Evolutionary conservation across 495 filamentous ascomycete genomes (phyloP).

Genomic region (Neurospora africana): DNA sequence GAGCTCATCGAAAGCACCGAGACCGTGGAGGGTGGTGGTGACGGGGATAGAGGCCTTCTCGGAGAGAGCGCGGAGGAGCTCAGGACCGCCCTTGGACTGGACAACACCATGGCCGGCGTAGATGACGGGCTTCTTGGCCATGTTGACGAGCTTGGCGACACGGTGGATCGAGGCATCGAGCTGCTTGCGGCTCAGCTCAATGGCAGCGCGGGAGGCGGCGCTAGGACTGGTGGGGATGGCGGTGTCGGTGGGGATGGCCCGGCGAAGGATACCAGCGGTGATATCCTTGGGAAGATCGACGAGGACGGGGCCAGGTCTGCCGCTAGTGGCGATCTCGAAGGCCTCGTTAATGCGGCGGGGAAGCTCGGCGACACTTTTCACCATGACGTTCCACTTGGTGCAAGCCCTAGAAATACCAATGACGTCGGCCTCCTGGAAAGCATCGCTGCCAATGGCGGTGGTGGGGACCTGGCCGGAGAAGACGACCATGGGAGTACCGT

Average conservation of each 20-base stretch:
- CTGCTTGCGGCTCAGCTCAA: slow-evolving; percentile 46
- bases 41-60: slow-evolving; percentile 68
- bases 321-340: slow-evolving; percentile 74
- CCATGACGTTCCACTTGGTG: slow-evolving; percentile 83
- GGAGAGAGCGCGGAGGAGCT: slow-evolving; percentile 54
- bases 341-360: slow-evolving; percentile 73
- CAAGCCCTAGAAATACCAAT: slow-evolving; percentile 67
- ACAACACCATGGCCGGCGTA: slow-evolving; percentile 67
- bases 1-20: slow-evolving; percentile 67
- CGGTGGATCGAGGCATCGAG: slow-evolving; percentile 49
- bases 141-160: slow-evolving; percentile 58
- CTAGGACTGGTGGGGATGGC: slow-evolving; percentile 56
- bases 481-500: slow-evolving; percentile 70
- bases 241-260: slow-evolving; percentile 57
- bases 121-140: slow-evolving; percentile 65
- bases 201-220: slow-evolving; percentile 57
- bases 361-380: slow-evolving; percentile 66
- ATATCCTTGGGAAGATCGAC: slow-evolving; percentile 75
- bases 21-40: slow-evolving; percentile 67
- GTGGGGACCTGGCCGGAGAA: slow-evolving; percentile 71
- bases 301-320: slow-evolving; percentile 66
- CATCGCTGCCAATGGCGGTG: slow-evolving; percentile 63
- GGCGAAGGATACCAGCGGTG: slow-evolving; percentile 52
- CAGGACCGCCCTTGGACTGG: slow-evolving; percentile 51
- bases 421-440: slow-evolving; percentile 73